phyloP scores from a whole-genome alignment of 371 early-diverging fungal genomes.

The Syncephalastrum monosporum region DNA sequence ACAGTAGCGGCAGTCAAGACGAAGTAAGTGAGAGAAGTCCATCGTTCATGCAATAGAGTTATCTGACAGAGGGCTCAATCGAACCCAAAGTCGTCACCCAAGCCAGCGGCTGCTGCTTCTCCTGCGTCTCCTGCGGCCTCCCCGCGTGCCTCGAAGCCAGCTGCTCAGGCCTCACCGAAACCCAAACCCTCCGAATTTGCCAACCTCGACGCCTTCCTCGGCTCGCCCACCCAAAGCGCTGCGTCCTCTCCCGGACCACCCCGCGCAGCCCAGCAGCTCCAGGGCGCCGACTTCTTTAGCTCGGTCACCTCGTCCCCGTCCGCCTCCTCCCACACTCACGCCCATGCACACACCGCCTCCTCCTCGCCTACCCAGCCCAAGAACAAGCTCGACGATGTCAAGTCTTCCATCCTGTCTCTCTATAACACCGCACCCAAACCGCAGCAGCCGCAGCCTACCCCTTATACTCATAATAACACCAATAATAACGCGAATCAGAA shows the following conservation, averaged over 20 bases:
- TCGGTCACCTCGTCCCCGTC: slow-evolving; percentile 19
- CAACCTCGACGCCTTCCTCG: slow-evolving; percentile 42
- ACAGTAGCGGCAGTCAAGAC: not conserved
- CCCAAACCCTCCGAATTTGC: slow-evolving; percentile 29
- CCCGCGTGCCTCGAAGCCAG: not conserved
- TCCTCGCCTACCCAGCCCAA: slow-evolving; percentile 15
- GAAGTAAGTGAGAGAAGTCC: no score
- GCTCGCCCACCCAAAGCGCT: slow-evolving; percentile 29
- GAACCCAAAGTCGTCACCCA: no score
- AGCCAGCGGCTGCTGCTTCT: no score
- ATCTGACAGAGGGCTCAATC: no score
- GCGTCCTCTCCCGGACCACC: slow-evolving; percentile 7
- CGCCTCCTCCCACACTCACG: slow-evolving; percentile 9
- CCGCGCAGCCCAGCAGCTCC: slow-evolving; percentile 23
- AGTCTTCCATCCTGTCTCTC: slow-evolving; percentile 58
- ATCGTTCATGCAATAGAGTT: no score
- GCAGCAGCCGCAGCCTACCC: slow-evolving; percentile 9
- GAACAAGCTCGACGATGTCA: slow-evolving; percentile 44
- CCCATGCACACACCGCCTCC: not conserved
- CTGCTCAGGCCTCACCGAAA: slow-evolving; percentile 2
- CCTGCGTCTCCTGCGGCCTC: not conserved
- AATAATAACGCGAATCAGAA: slow-evolving; percentile 22
- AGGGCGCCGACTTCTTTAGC: slow-evolving; percentile 47
- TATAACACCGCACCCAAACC: slow-evolving; percentile 24
- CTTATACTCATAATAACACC: slow-evolving; percentile 4